Base-by-base conservation (phyloP, 495 filamentous ascomycete species). In the Tuber microsphaerosporum region DNA sequence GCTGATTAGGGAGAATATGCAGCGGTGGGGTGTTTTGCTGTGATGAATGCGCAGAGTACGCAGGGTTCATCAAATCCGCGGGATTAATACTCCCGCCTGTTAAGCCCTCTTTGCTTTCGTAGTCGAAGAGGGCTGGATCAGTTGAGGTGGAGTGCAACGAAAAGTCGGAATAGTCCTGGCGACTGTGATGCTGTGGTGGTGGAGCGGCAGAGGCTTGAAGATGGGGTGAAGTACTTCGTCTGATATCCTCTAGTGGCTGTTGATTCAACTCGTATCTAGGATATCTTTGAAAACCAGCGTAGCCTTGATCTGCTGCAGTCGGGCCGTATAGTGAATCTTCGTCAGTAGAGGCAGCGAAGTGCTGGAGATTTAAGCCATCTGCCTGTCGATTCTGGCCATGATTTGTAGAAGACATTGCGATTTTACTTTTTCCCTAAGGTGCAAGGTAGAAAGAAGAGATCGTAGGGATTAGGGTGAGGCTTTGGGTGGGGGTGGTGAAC, bases 121-220 rank as follows among this genome's bases (percentile, higher is more conserved):
- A 94, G 85, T 81, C 91, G 89, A 72, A 93, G 89, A 76, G 92
- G 91, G 61, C 90, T 90, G 26, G 89, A 88, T 44, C 88, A 85
- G 82, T 86, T 84, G 83, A 75, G 5, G 83, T 76, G 26, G 87
- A 85, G 75, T 87, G 89, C 73, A 89, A 84, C 44, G 87, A 84
- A 76, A 89, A 90, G 82, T 90, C 88, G 65, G 80, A 82, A 61
- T 73, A 79, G 61, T 70, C 45, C 71, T 72, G 76, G 26, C 26
- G 56, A 34, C 26, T 34, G 26, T 31, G 56, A 44, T 78, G 72
- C 41, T 71, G 61, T 16, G 68, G 34, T 6, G 68, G 76, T 26
- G 77, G 77, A 46, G 75, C 76, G 26, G 76, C 75, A 56, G 77
- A 79, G 34, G 76, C 78, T 43, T 79, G 77, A 41, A 79, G 78